phyloP scores from a whole-genome alignment of 164 flowering plant genomes.

The Warburgia ugandensis region DNA sequence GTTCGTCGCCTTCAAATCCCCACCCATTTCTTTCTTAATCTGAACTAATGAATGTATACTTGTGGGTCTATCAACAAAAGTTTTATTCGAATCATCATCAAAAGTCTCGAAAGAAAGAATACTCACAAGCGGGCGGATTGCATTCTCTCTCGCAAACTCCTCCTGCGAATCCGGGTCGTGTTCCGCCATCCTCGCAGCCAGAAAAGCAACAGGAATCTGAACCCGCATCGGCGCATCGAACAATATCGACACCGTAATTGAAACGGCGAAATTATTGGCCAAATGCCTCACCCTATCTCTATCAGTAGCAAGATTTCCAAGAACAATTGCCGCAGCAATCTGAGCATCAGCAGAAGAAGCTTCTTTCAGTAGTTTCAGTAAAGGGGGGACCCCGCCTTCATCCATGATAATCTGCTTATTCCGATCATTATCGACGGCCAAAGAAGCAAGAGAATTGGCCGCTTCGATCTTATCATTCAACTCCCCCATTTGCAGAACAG shows the following conservation, averaged over 20 bases:
- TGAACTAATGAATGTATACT: conserved; percentile 59
- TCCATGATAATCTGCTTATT: conserved; percentile 65
- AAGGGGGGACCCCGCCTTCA: conserved; percentile 61
- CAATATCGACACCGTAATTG: conserved; percentile 41
- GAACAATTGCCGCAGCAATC: conserved; percentile 50
- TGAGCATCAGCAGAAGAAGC: conserved; percentile 49
- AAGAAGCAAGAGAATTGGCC: conserved; percentile 45
- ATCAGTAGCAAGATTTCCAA: conserved; percentile 36
- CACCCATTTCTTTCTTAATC: conserved; percentile 37
- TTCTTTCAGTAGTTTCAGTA: conserved; percentile 56
- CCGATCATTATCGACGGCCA: conserved; percentile 57
- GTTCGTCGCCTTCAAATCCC: conserved; percentile 1
- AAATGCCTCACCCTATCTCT: conserved; percentile 32
- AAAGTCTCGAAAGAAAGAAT: conserved; percentile 36
- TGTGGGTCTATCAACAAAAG: conserved; percentile 7
- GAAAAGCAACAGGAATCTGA: conserved; percentile 43
- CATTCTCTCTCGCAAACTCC: conserved; percentile 63
- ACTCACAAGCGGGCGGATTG: conserved; percentile 47
- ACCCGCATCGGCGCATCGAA: conserved; percentile 45
- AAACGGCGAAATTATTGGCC: conserved; percentile 29
- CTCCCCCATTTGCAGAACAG: conserved; percentile 49
- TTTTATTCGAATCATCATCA: conserved; percentile 26
- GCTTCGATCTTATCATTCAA: conserved; percentile 48
- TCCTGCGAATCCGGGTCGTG: conserved; percentile 36
- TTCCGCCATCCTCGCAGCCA: conserved; percentile 60